Evolutionary conservation across 2,329 filamentous ascomycete species (phyloP).

Genomic region (Thelonectria rubi): DNA sequence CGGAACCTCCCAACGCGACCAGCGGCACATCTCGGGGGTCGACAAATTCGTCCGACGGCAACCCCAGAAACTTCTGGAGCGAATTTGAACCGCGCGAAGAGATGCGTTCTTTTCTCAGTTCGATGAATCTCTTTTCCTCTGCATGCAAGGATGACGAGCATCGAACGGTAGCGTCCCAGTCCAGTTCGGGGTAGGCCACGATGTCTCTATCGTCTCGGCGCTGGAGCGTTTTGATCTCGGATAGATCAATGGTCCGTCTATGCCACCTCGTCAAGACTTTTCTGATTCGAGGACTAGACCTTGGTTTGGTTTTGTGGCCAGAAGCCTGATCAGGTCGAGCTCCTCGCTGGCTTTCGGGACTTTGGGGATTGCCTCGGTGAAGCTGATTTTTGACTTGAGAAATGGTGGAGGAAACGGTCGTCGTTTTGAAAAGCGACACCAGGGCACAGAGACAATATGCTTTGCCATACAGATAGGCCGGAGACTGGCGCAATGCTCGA

Average conservation of each 20-base stretch:
- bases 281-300: background rate
- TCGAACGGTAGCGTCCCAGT: slow-evolving; percentile 33
- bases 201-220: slow-evolving; percentile 27
- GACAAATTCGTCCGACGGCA: slow-evolving; percentile 21
- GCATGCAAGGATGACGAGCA: slow-evolving; percentile 26
- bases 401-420: slow-evolving; percentile 31
- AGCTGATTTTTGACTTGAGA: slow-evolving; percentile 19
- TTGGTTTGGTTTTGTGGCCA: background rate
- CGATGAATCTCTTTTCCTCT: slow-evolving; percentile 27
- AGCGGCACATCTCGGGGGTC: slow-evolving; percentile 34
- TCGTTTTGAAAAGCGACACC: slow-evolving; percentile 35
- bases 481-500: slow-evolving; percentile 35
- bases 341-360: background rate
- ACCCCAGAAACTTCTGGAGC: slow-evolving; percentile 23
- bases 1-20: slow-evolving; percentile 34
- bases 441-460: slow-evolving; percentile 37
- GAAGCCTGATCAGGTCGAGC: background rate
- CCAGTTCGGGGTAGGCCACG: slow-evolving; percentile 31
- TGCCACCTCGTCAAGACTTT: slow-evolving; percentile 30
- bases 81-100: slow-evolving; percentile 28
- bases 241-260: slow-evolving; percentile 26
- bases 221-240: slow-evolving; percentile 24
- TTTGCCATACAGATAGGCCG: slow-evolving; percentile 37
- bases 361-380: background rate
- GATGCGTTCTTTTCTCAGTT: slow-evolving; percentile 23